phyloP scores from a whole-genome alignment of 805 yeast genomes.

The Dipodascus albidus region DNA sequence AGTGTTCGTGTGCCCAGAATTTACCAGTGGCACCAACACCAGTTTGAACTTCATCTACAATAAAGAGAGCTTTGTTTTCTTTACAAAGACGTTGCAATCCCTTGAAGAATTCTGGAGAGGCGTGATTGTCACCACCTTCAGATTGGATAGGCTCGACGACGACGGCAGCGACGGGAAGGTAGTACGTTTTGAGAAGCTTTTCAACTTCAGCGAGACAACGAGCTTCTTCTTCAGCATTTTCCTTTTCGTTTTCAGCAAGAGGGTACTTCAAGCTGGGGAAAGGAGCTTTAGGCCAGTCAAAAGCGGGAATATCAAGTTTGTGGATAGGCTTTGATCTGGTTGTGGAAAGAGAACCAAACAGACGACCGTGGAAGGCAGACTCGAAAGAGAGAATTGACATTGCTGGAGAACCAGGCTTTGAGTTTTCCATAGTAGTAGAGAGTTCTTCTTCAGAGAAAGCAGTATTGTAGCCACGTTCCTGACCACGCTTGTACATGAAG shows the following conservation, averaged over 20 bases:
- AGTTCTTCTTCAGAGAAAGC: slow-evolving; percentile 56
- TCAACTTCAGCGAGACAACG: slow-evolving; percentile 74
- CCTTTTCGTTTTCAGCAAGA: slow-evolving; percentile 49
- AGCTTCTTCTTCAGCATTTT: slow-evolving; percentile 66
- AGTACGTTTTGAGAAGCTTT: slow-evolving; percentile 52
- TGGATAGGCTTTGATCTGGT: slow-evolving; percentile 94
- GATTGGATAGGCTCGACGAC: slow-evolving; percentile 87
- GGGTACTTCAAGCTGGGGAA: slow-evolving; percentile 84
- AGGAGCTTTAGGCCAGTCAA: slow-evolving; percentile 95
- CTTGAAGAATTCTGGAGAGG: slow-evolving; percentile 66
- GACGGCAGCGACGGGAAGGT: slow-evolving; percentile 69
- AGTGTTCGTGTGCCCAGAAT: slow-evolving; percentile 85
- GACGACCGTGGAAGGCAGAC: slow-evolving; percentile 88
- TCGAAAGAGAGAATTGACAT: slow-evolving; percentile 77
- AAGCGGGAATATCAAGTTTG: slow-evolving; percentile 78
- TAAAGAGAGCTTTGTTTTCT: slow-evolving; percentile 58
- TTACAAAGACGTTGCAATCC: slow-evolving; percentile 67
- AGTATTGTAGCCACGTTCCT: slow-evolving; percentile 49
- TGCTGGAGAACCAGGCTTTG: slow-evolving; percentile 82
- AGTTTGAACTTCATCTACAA: slow-evolving; percentile 82
- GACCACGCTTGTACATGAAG: slow-evolving; percentile 64
- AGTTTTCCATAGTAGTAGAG: slow-evolving; percentile 63
- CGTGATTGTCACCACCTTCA: slow-evolving; percentile 90
- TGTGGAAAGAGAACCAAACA: slow-evolving; percentile 82
- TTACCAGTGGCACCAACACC: slow-evolving; percentile 83